Evolutionary conservation across 2,329 filamentous ascomycete genomes (phyloP).

Genomic region (Pezizomycotina sp.): DNA sequence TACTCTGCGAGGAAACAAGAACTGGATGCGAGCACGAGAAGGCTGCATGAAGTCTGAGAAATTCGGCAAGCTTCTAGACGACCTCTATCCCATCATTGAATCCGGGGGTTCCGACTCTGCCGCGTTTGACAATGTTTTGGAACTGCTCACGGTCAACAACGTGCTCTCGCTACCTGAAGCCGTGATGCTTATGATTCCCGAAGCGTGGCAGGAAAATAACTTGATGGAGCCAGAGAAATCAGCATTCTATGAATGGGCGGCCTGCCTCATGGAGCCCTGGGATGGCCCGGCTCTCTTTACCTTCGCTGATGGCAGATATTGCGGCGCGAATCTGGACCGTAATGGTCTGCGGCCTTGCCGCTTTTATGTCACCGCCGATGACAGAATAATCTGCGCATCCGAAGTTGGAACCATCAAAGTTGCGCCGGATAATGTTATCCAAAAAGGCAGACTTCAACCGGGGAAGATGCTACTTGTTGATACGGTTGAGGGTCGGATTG

Average conservation of each 20-base stretch:
- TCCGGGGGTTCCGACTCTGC: slow-evolving; percentile 93
- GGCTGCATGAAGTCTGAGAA: slow-evolving; percentile 84
- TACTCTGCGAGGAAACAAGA: slow-evolving; percentile 93
- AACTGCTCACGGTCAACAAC: slow-evolving; percentile 85
- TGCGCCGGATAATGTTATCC: slow-evolving; percentile 73
- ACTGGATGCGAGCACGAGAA: slow-evolving; percentile 97
- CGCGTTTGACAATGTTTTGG: slow-evolving; percentile 91
- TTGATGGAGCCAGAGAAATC: slow-evolving; percentile 89
- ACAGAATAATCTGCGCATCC: slow-evolving; percentile 91
- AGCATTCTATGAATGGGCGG: slow-evolving; percentile 96
- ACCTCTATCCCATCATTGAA: slow-evolving; percentile 85
- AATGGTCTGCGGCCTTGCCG: slow-evolving; percentile 90
- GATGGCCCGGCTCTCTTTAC: slow-evolving; percentile 93
- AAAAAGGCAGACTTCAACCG: slow-evolving; percentile 85
- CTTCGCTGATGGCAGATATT: slow-evolving; percentile 90
- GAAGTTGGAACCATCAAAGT: slow-evolving; percentile 88
- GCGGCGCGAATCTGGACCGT: slow-evolving; percentile 88
- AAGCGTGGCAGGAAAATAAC: slow-evolving; percentile 90
- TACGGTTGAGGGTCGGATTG: slow-evolving; percentile 76
- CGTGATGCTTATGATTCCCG: slow-evolving; percentile 96
- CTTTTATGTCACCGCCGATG: slow-evolving; percentile 93
- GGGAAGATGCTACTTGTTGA: slow-evolving; percentile 94
- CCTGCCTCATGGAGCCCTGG: slow-evolving; percentile 98
- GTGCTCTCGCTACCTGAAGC: slow-evolving; percentile 89
- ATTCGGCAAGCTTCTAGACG: slow-evolving; percentile 81